Evolutionary conservation across 108 stramenopile genomes (phyloP).

Genomic region (Cyclotella choctawhatcheeana): DNA sequence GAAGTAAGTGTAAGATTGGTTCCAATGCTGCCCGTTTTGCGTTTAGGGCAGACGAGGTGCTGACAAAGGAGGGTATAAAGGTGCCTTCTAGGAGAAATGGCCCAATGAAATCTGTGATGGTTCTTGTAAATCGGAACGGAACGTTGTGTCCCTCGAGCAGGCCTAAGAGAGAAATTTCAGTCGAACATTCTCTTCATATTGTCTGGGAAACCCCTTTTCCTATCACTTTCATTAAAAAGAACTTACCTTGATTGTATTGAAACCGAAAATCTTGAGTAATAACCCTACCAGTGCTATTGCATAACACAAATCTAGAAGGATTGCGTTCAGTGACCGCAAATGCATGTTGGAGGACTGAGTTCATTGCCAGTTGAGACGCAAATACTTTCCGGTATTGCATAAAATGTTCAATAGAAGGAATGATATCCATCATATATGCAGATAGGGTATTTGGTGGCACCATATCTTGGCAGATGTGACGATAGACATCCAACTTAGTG

Average conservation of each 20-base stretch:
- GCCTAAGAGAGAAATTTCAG: conserved; percentile 37
- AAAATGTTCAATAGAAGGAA: conserved; percentile 58
- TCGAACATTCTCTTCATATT: no score
- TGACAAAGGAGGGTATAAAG: conserved; percentile 70
- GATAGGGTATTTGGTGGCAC: conserved; percentile 53
- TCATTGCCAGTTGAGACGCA: conserved; percentile 71
- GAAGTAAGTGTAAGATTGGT: conserved; percentile 68
- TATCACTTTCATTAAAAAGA: no score
- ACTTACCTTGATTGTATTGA: conserved; percentile 81
- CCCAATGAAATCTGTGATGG: conserved; percentile 68
- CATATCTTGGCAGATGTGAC: conserved; percentile 55
- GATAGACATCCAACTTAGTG: conserved; percentile 58
- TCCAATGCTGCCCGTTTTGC: conserved; percentile 64
- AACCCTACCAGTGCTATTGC: conserved; percentile 55
- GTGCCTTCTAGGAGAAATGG: conserved; percentile 68
- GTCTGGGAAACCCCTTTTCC: no score
- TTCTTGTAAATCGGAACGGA: conserved; percentile 87
- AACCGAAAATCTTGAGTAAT: conserved; percentile 79
- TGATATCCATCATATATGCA: conserved; percentile 44
- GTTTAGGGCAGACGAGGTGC: conserved; percentile 63
- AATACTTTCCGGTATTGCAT: conserved; percentile 79
- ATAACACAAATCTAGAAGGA: conserved; percentile 71
- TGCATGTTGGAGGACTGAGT: conserved; percentile 83
- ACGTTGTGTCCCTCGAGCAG: conserved; percentile 64
- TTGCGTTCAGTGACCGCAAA: conserved; percentile 78